phyloP scores from a whole-genome alignment of 164 flowering plant species.

The Akebia trifoliata region DNA sequence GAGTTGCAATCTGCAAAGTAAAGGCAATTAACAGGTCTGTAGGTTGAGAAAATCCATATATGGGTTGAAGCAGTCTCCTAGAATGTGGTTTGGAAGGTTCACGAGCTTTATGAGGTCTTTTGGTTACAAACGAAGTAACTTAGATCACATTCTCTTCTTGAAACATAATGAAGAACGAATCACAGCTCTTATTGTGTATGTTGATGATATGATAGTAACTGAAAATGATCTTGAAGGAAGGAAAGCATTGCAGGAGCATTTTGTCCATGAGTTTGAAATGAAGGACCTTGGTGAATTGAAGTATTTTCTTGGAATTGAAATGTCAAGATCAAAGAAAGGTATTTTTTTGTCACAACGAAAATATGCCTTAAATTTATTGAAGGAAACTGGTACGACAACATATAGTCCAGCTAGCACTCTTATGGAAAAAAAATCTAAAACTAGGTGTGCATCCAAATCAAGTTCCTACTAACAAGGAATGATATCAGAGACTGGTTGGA shows the following conservation, averaged over 20 bases:
- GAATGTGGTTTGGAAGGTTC: background rate
- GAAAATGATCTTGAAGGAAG: background rate
- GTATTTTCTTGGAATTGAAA: too few relatives aligned
- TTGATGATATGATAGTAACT: too few relatives aligned
- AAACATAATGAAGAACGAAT: background rate
- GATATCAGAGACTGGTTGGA: too few relatives aligned
- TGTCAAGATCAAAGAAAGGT: background rate
- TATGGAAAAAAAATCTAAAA: background rate
- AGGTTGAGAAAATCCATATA: conserved; percentile 5
- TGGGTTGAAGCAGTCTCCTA: background rate
- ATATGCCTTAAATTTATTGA: background rate
- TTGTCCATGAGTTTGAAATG: conserved; percentile 4
- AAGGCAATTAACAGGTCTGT: background rate
- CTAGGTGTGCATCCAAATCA: background rate
- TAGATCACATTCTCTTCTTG: background rate
- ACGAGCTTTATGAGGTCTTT: background rate
- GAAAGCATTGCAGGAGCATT: background rate
- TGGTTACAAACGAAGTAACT: background rate
- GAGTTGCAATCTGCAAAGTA: background rate
- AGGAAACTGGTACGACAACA: background rate
- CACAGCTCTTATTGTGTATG: background rate
- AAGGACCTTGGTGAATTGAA: too few relatives aligned
- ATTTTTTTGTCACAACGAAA: background rate
- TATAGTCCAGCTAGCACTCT: background rate
- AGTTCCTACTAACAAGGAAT: conserved; percentile 2